A percentile compares a stretch with the other conserved stretches of the same genome.
phyloP scores from a whole-genome alignment of 495 filamentous ascomycete genomes.

The Aspergillus steynii region DNA sequence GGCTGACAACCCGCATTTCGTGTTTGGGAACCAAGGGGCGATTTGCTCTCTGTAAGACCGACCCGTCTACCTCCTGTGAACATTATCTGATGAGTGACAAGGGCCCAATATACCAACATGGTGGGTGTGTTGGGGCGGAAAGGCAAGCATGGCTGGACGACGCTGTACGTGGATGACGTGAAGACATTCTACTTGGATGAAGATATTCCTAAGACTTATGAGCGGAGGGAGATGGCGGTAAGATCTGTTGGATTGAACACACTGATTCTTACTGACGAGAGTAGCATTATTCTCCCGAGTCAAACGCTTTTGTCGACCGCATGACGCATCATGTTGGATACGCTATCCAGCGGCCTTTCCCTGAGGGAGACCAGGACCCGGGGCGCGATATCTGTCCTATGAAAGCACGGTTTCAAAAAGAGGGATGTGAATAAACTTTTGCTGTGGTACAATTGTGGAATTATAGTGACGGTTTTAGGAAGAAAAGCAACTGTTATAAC shows the following conservation, averaged over 20 bases:
- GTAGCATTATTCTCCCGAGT: slow-evolving; percentile 9
- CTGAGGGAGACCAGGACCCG: slow-evolving; percentile 7
- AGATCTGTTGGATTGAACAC: neutral
- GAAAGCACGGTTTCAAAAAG: slow-evolving; percentile 5
- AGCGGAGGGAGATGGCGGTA: slow-evolving; percentile 5
- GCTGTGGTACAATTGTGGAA: too few relatives aligned
- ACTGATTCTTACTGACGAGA: neutral
- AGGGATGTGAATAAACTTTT: neutral
- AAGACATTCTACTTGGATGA: slow-evolving; percentile 11
- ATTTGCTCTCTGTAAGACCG: slow-evolving; percentile 9
- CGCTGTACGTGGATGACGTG: slow-evolving; percentile 6
- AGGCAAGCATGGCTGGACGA: slow-evolving; percentile 8
- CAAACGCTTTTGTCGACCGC: slow-evolving; percentile 5
- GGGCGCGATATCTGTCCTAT: slow-evolving; percentile 9
- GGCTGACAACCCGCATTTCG: slow-evolving; percentile 6
- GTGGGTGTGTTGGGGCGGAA: slow-evolving; percentile 2
- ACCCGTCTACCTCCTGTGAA: neutral
- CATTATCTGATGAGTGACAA: neutral
- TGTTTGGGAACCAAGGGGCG: slow-evolving; percentile 9
- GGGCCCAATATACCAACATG: slow-evolving; percentile 12
- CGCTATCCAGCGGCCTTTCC: slow-evolving; percentile 4
- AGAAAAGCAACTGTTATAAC: too few relatives aligned
- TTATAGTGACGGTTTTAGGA: too few relatives aligned
- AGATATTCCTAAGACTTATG: slow-evolving; percentile 5
- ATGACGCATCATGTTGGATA: slow-evolving; percentile 10